Conservation (phyloP, 345 rosid species). For the Alliaria petiolata region DNA sequence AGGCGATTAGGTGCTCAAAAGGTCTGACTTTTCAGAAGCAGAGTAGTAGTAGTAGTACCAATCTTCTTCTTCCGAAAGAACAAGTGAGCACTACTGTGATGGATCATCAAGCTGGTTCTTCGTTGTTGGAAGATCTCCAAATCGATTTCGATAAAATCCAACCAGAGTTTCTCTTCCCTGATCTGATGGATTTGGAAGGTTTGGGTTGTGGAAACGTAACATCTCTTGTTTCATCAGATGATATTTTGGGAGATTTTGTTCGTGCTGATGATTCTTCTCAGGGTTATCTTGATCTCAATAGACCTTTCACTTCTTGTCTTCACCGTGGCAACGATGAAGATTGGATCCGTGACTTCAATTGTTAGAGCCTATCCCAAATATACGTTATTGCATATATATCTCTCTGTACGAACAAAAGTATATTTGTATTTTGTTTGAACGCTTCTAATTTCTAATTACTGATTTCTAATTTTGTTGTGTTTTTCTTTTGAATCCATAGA, state of each 20-base stretch:
- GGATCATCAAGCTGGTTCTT: constrained; percentile 22
- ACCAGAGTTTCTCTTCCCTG: constrained; percentile 37
- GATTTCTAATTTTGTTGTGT: neutral
- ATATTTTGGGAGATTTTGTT: constrained; percentile 26
- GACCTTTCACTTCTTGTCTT: constrained; percentile 28
- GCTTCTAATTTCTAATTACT: neutral
- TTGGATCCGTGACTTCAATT: constrained; percentile 27
- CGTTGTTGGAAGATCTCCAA: constrained; percentile 26
- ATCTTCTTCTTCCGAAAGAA: constrained; percentile 7
- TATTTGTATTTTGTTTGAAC: constrained; percentile 2
- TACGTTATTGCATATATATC: neutral
- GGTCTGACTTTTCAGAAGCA: constrained; percentile 4
- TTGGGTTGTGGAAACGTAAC: constrained; percentile 22
- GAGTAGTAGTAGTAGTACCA: constrained; percentile 3
- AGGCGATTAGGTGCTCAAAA: constrained; percentile 44
- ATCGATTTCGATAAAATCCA: constrained; percentile 36
- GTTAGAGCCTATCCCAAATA: neutral
- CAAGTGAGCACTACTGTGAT: constrained; percentile 5
- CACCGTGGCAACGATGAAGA: constrained; percentile 18
- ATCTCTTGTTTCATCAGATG: constrained; percentile 26
- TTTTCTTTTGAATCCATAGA: neutral
- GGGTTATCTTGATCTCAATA: constrained; percentile 24
- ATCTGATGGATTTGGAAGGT: constrained; percentile 32
- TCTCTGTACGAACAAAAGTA: neutral
- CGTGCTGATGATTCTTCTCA: constrained; percentile 13